Base-by-base conservation (phyloP, 345 rosid genomes). In the Rubroshorea leprosula region DNA sequence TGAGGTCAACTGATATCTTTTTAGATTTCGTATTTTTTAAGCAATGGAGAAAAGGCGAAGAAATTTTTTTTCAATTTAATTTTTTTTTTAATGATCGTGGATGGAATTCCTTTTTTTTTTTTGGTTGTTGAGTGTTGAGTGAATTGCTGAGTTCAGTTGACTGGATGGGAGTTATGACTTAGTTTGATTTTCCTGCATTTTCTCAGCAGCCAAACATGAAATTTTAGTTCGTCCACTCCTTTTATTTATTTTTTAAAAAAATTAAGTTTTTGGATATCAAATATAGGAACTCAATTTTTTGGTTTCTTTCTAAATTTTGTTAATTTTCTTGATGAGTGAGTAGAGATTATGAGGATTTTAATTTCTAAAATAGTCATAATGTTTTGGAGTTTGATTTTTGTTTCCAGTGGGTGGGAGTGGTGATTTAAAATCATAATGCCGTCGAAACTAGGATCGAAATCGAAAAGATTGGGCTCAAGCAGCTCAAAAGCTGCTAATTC, bases 401-500 rank as follows among this genome's bases (percentile, higher is more conserved):
- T 48, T 48, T 57, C 61, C 59, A 68, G 66, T 52, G 44, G 20
- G 46, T 50, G 46, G 71, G 51, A 72, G 59, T 62, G 60, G 61
- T 68, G 74, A 68, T 1, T 48, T 61, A 55, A 51, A 58, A 71
- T 54, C 72, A 61, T 58, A 73, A 93, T 93, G 99, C 78, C 97
- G 69, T 74, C 95, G 9, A 85, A 61, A 64, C 87, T 69, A 19
- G 82, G 78, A 75, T 64, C 81, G 35, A 87, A 79, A 74, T 64
- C 85, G 54, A 87, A 68, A 59, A 89, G 74, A 67, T 59, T 74
- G 63, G 71, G 76, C 56, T 67, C 70, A 24, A 65, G 63, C 47
- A 65, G 64, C 39, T 71, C 75, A 11, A 89, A 77, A 62, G 83
- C 74, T 63, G 88, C 78, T 52, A 83, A 89, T 72, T 89, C 99